phyloP scores from a whole-genome alignment of 345 rosid species.

The Barbarea vulgaris region DNA sequence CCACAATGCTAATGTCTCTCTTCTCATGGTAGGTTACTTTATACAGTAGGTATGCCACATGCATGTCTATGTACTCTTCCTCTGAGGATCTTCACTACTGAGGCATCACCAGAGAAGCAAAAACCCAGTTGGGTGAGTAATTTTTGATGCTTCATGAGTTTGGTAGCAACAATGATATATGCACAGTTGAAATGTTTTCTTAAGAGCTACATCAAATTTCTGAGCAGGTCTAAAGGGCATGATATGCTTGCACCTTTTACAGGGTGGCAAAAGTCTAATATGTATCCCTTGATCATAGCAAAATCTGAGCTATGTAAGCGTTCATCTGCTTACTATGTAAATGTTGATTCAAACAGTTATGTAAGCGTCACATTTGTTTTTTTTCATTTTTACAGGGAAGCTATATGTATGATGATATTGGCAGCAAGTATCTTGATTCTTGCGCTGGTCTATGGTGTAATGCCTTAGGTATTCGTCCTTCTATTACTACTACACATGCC shows the following conservation, averaged over 20 bases:
- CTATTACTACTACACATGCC: background rate
- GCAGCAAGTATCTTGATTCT: slow-evolving; percentile 89
- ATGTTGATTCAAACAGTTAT: background rate
- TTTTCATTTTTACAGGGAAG: slow-evolving; percentile 61
- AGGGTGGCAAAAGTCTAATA: too few relatives aligned
- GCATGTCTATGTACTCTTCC: slow-evolving; percentile 37
- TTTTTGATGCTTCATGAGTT: too few relatives aligned
- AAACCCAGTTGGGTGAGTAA: slow-evolving; percentile 47
- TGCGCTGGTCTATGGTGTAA: slow-evolving; percentile 98
- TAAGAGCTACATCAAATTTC: too few relatives aligned
- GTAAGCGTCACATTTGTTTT: background rate
- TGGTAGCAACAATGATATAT: too few relatives aligned
- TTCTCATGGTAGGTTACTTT: too few relatives aligned
- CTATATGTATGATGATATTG: slow-evolving; percentile 74
- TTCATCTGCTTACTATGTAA: slow-evolving; percentile 47
- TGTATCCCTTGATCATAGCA: too few relatives aligned
- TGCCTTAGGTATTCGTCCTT: slow-evolving; percentile 64
- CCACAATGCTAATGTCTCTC: too few relatives aligned
- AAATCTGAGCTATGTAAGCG: too few relatives aligned
- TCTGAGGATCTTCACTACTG: slow-evolving; percentile 56
- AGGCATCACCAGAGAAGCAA: slow-evolving; percentile 59
- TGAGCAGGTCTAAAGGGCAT: too few relatives aligned
- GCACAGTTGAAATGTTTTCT: too few relatives aligned
- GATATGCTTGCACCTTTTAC: too few relatives aligned
- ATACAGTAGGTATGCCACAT: too few relatives aligned